Evolutionary conservation across 2,329 filamentous ascomycete species (phyloP).

Genomic region (Lecanoromycetidae sp.): DNA sequence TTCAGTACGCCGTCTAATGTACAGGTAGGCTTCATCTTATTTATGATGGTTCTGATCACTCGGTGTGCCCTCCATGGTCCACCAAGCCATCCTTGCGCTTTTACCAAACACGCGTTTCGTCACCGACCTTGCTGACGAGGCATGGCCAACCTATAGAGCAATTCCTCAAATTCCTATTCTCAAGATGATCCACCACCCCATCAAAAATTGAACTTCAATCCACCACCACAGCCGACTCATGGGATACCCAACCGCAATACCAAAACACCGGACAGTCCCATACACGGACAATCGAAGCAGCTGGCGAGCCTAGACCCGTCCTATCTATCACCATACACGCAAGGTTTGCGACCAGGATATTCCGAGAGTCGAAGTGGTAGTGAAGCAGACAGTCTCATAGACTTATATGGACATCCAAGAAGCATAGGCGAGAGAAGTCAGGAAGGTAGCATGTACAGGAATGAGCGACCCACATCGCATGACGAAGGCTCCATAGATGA

Average conservation of each 20-base stretch:
- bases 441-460: slow-evolving; percentile 15
- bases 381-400: slow-evolving; percentile 29
- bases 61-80: too few relatives aligned
- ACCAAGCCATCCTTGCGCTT: not conserved
- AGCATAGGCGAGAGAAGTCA: slow-evolving; percentile 19
- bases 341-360: slow-evolving; percentile 24
- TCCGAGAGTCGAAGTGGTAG: slow-evolving; percentile 28
- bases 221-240: slow-evolving; percentile 1
- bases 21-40: slow-evolving; percentile 1
- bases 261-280: not conserved
- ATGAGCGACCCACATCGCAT: slow-evolving; percentile 8
- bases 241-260: not conserved
- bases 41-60: too few relatives aligned
- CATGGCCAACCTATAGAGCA: not conserved
- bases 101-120: not conserved
- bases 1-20: not conserved
- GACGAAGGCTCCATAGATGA: slow-evolving; percentile 8
- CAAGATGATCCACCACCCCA: not conserved
- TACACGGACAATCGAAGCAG: slow-evolving; percentile 3
- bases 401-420: slow-evolving; percentile 25
- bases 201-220: slow-evolving; percentile 6
- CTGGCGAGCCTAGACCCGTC: slow-evolving; percentile 7
- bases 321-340: slow-evolving; percentile 13
- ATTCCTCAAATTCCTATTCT: not conserved
- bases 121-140: not conserved